These are phyloP conservation scores for Balakata baccata DNA, from an alignment of 345 rosid species.

Conservation along the genomic window DNA sequence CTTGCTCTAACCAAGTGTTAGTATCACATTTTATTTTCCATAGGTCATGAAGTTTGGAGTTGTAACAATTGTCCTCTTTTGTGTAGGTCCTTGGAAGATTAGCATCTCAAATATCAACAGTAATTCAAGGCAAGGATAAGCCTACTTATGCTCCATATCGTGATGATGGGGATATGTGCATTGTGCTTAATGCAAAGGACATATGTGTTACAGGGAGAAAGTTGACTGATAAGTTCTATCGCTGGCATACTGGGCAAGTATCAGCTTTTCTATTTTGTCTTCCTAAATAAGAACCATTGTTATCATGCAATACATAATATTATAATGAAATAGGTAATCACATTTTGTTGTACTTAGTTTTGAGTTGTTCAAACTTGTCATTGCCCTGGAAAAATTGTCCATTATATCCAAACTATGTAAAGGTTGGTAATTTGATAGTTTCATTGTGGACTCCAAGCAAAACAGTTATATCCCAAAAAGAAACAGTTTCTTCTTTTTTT, in stretches of 20 bases:
- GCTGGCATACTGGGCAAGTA: conserved; percentile 93
- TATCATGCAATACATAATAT: not conserved
- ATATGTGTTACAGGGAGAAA: conserved; percentile 82
- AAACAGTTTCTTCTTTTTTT: not conserved
- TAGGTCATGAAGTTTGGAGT: not conserved
- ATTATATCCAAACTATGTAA: not conserved
- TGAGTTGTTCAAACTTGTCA: not conserved
- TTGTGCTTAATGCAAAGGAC: conserved; percentile 96
- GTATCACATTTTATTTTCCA: not conserved
- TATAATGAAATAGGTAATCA: not conserved
- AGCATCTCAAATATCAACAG: conserved; percentile 88
- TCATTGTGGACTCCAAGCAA: not conserved
- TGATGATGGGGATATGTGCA: conserved; percentile 94
- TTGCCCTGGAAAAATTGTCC: not conserved
- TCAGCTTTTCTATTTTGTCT: not conserved
- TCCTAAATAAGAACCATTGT: conserved; percentile 1
- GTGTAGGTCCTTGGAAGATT: conserved; percentile 89
- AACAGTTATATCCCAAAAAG: not conserved
- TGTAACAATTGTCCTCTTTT: not conserved
- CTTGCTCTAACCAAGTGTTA: not conserved
- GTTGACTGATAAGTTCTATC: conserved; percentile 83
- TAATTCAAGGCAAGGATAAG: conserved; percentile 94
- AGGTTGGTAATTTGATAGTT: not conserved
- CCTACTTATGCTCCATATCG: conserved; percentile 86
- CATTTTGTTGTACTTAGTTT: not conserved